Evolutionary conservation across 768 basidiomycete genomes (phyloP).

Genomic region (Trametes cubensis): DNA sequence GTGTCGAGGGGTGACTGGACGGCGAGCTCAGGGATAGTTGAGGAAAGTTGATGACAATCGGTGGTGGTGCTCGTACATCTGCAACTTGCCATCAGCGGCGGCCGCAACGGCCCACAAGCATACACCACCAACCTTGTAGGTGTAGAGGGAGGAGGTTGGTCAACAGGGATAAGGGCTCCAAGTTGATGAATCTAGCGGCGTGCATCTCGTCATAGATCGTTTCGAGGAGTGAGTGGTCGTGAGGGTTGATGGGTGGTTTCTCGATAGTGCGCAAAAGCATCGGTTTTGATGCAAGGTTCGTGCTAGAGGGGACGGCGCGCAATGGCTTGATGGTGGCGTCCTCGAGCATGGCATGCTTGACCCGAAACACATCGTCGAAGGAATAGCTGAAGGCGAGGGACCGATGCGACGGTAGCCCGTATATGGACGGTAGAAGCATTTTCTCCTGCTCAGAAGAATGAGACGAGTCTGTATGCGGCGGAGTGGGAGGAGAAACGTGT

Average conservation of each 20-base stretch:
- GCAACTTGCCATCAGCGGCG: not conserved
- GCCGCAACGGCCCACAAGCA: not conserved
- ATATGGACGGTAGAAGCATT: not conserved
- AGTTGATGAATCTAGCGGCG: conserved; percentile 67
- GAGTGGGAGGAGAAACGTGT: conserved; percentile 19
- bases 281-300: conserved; percentile 3
- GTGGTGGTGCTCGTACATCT: conserved; percentile 72
- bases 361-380: conserved; percentile 17
- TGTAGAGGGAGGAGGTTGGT: conserved; percentile 58
- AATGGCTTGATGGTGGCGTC: conserved; percentile 2
- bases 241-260: conserved; percentile 51
- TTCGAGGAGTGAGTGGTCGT: conserved; percentile 68
- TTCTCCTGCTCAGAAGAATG: conserved; percentile 21
- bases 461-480: conserved; percentile 18
- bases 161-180: conserved; percentile 62
- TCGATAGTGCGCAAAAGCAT: conserved; percentile 15
- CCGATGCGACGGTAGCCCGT: not conserved
- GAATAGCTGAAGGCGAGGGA: conserved; percentile 19
- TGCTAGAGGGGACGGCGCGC: not conserved
- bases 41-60: conserved; percentile 62
- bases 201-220: conserved; percentile 71
- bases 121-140: conserved; percentile 54
- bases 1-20: not conserved
- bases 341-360: conserved; percentile 7
- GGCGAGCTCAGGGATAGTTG: conserved; percentile 35